Evolutionary conservation across 306 rosid species (phyloP).

Genomic region (Albizia julibrissin): DNA sequence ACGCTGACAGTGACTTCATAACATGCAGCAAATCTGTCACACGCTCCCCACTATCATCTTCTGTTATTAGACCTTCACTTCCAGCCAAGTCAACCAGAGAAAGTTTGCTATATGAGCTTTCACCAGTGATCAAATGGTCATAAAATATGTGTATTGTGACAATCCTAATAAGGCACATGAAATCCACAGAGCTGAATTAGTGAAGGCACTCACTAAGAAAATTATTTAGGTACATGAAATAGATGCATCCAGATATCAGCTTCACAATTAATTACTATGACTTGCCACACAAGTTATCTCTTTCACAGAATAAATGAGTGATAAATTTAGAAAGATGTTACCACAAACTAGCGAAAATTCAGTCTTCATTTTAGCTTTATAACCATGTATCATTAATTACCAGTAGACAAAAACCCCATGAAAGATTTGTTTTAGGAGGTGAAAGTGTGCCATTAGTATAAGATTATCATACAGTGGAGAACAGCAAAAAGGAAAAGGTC

Average conservation of each 20-base stretch:
- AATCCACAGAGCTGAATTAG: conserved; percentile 41
- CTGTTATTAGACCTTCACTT: conserved; percentile 87
- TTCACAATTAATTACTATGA: conserved; percentile 22
- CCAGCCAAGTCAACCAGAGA: conserved; percentile 94
- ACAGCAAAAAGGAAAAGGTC: conserved; percentile 14
- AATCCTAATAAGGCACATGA: conserved; percentile 62
- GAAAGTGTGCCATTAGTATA: conserved; percentile 18
- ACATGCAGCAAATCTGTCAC: conserved; percentile 95
- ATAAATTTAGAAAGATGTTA: background rate
- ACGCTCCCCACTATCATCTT: conserved; percentile 85
- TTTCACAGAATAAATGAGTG: conserved; percentile 25
- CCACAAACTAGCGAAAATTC: conserved; percentile 3
- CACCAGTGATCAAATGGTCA: conserved; percentile 72
- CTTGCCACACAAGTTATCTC: conserved; percentile 1
- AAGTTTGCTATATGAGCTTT: conserved; percentile 86
- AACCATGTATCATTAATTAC: background rate
- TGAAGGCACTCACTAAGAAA: background rate
- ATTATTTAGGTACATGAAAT: conserved; percentile 3
- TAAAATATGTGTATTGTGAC: conserved; percentile 74
- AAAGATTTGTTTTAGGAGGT: background rate
- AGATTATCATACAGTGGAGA: conserved; percentile 25
- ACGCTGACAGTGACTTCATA: conserved; percentile 99
- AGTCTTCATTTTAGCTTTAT: background rate
- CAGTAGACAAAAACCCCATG: background rate
- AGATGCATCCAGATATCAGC: conserved; percentile 23